These are phyloP conservation scores for Arachis monticola DNA, from an alignment of 331 rosid genomes.

Conservation along the genomic window DNA sequence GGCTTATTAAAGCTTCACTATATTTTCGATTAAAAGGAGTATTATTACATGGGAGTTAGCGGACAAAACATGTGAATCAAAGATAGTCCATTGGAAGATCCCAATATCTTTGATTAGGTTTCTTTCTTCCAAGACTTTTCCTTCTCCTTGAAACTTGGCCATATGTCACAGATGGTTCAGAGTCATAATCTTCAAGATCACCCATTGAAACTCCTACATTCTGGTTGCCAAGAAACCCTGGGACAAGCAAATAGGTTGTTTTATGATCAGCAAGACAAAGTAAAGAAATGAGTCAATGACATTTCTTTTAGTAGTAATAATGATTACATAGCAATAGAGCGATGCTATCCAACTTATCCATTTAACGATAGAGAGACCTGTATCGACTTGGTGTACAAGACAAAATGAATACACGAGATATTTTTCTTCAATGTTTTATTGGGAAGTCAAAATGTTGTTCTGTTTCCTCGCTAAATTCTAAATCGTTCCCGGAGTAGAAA, in stretches of 20 bases:
- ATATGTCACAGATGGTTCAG: slow-evolving; percentile 53
- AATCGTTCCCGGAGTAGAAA: neutral
- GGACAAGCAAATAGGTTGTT: slow-evolving; percentile 19
- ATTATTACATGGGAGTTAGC: slow-evolving; percentile 23
- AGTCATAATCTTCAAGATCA: slow-evolving; percentile 62
- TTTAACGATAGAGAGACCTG: neutral
- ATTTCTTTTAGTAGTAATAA: neutral
- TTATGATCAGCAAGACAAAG: neutral
- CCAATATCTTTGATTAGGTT: slow-evolving; percentile 55
- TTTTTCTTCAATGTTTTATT: neutral
- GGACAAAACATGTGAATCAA: slow-evolving; percentile 42
- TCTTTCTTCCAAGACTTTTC: slow-evolving; percentile 53
- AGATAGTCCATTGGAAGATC: slow-evolving; percentile 93
- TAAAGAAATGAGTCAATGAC: neutral
- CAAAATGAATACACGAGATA: no score
- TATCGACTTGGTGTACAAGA: no score
- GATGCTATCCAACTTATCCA: neutral
- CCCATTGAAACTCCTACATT: slow-evolving; percentile 57
- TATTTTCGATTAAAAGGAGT: neutral
- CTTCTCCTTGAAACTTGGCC: slow-evolving; percentile 44
- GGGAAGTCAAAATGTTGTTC: slow-evolving; percentile 13
- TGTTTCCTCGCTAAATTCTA: slow-evolving; percentile 16
- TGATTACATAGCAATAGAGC: neutral
- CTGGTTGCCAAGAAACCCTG: slow-evolving; percentile 84
- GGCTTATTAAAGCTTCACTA: slow-evolving; percentile 7